Evolutionary conservation across 768 basidiomycete genomes (phyloP).

Genomic region (Austroboletus eburneus): DNA sequence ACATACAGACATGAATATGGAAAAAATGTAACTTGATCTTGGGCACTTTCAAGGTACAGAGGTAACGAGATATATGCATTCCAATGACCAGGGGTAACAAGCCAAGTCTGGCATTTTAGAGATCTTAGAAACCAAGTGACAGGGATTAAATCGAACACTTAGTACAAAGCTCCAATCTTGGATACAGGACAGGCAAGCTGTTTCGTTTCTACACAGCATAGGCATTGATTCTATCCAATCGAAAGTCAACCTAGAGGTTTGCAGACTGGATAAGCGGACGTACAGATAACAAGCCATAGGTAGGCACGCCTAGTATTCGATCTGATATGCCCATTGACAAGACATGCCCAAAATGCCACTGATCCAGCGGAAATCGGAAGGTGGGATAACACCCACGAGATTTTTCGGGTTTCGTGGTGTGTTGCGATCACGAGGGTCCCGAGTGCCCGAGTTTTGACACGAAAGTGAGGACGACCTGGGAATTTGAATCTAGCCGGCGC

Average conservation of each 20-base stretch:
- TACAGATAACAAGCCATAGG: constrained; percentile 38
- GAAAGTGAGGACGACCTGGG: constrained; percentile 46
- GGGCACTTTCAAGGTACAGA: neutral
- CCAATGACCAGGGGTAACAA: constrained; percentile 28
- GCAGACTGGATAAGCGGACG: constrained; percentile 7
- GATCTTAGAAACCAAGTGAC: neutral
- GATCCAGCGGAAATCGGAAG: constrained; percentile 54
- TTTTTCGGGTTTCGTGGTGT: constrained; percentile 41
- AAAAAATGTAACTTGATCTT: constrained; percentile 20
- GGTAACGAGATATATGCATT: constrained; percentile 20
- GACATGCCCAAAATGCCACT: constrained; percentile 55
- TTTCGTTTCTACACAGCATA: neutral
- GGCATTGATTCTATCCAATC: constrained; percentile 12
- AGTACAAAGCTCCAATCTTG: constrained; percentile 36
- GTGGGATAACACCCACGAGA: constrained; percentile 66
- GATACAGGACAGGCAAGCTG: constrained; percentile 14
- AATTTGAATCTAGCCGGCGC: constrained; percentile 30
- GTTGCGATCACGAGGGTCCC: constrained; percentile 41
- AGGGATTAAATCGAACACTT: constrained; percentile 10
- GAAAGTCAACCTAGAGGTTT: neutral
- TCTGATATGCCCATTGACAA: constrained; percentile 42
- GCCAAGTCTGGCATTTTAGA: constrained; percentile 10
- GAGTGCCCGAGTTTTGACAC: constrained; percentile 48
- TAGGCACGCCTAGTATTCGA: constrained; percentile 20
- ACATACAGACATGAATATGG: constrained; percentile 25